Evolutionary conservation across 106 monocot genomes (phyloP), one percentile per base, ranked within the genome.

Genomic region (Dendrobium huoshanense): DNA sequence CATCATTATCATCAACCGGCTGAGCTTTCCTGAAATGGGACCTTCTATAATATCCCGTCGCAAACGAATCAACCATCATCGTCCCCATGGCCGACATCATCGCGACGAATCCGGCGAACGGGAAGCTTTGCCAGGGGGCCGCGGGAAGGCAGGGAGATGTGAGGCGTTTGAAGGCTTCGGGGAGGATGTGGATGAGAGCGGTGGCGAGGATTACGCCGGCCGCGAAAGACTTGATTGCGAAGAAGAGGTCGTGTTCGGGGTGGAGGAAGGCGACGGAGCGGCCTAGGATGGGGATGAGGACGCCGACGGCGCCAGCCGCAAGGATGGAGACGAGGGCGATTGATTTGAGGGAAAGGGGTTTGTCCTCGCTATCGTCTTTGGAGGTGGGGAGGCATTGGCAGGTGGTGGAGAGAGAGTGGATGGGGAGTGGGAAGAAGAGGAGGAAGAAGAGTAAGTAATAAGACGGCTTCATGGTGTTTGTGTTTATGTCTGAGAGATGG

Each of bases 141-240:
- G 79, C 54, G 3, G 87, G 85, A 37, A 93, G 72, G 87, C 90
- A 93, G n/a, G 88, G 93, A 8, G 90, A 90, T 11, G 8, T 77
- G 31, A 93, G 82, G 78, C 82, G 24, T 15, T 80, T 59, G 80
- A 90, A 90, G 44, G 93, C 83, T 55, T 93, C 90, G 0, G 93
- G 93, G 16, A 90, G 78, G 4, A 93, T 88, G 83, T 93, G 93
- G 86, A 93, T 88, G 84, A 88, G 88, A 0, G 88, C 93, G 1
- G 93, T 93, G 58, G 87, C 88, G 11, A 93, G 87, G 80, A 93
- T 93, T 55, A 93, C 93, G 37, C 93, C 93, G 43, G 93, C 88
- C 16, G 90, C 90, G 80, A 93, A 93, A 16, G 93, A 86, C 75
- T 93, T 93, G 77, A 93, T 87, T 43, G 90, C 24, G 13, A 77